These are phyloP conservation scores for Saitozyma sp. DNA, from an alignment of 768 basidiomycete genomes.

Conservation along the genomic window DNA sequence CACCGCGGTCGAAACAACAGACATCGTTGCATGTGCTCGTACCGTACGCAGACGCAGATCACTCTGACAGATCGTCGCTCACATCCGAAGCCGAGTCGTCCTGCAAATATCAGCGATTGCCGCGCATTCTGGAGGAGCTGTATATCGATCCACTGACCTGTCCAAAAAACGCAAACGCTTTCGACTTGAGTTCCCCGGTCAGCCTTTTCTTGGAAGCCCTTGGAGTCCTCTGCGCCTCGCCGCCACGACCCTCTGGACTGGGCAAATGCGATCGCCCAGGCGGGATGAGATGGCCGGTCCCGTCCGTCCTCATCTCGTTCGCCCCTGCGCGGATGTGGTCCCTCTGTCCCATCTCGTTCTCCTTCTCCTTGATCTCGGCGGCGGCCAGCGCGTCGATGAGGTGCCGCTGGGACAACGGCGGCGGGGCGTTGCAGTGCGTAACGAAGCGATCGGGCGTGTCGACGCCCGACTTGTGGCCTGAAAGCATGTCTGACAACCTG, in stretches of 20 bases:
- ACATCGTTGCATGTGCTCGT: background rate
- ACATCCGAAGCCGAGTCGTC: constrained; percentile 47
- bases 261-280: constrained; percentile 10
- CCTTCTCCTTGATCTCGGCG: constrained; percentile 50
- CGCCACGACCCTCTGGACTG: background rate
- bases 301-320: constrained; percentile 20
- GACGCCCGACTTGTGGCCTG: constrained; percentile 45
- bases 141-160: constrained; percentile 35
- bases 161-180: constrained; percentile 52
- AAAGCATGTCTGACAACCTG: constrained; percentile 11
- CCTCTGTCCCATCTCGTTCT: constrained; percentile 58
- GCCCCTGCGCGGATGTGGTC: constrained; percentile 59
- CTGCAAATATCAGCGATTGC: constrained; percentile 20
- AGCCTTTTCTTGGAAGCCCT: constrained; percentile 6
- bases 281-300: constrained; percentile 35
- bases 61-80: constrained; percentile 30
- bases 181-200: constrained; percentile 29
- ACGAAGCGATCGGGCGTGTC: constrained; percentile 52
- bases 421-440: constrained; percentile 38
- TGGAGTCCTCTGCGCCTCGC: constrained; percentile 1
- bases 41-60: background rate
- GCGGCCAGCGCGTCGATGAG: constrained; percentile 43
- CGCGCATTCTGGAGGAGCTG: background rate
- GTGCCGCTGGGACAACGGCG: constrained; percentile 47
- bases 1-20: background rate